Evolutionary conservation across 345 rosid genomes (phyloP), one percentile per base, ranked within the genome.

Genomic region (Pugionium cornutum): DNA sequence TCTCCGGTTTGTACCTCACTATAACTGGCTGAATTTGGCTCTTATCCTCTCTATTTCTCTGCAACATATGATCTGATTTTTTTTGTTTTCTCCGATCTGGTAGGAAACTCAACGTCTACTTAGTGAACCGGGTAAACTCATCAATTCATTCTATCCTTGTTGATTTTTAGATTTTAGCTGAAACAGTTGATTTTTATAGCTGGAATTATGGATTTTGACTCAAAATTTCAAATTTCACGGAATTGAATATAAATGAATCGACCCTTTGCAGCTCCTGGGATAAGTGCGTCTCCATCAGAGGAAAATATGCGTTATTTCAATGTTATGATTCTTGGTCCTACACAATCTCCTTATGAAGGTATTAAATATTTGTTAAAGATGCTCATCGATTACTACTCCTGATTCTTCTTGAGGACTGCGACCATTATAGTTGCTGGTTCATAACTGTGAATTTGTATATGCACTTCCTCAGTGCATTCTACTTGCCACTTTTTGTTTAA

Each of bases 91-190:
- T 50, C 18, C 43, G 76, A 67, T 76, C 77, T 69, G 52, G 27
- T 77, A 95, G 99, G 99, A 95, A 86, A 95, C 99, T 33, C 98
- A 91, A 71, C 97, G 99, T 66, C 95, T 95, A 7, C 98, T 95
- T 67, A 95, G 99, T 68, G 99, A 95, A 75, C 99, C 99, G 43
- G 99, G 99, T 91, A 56, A 73, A 36, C 18, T 29, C 73, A 37
- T 73, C 32, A 4, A 18, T 64, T 9, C 49, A 25, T 44, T 7
- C 2, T 8, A 3, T 62, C 62, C 4, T 44, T 45, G 10, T 45
- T 59, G 45, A 34, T 26, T 8, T 44, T 28, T 0, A 4, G 41
- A 53, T 67, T 67, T 60, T 11, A 48, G 69, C 65, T 60, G 41
- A 47, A 66, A 43, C n/a, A 11, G 56, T 47, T 45, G 31, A 27